A percentile compares a stretch with the other conserved stretches of the same genome.
These are phyloP conservation scores for Xanthoconium stramineum DNA, from an alignment of 768 basidiomycete species.

Conservation along the genomic window DNA sequence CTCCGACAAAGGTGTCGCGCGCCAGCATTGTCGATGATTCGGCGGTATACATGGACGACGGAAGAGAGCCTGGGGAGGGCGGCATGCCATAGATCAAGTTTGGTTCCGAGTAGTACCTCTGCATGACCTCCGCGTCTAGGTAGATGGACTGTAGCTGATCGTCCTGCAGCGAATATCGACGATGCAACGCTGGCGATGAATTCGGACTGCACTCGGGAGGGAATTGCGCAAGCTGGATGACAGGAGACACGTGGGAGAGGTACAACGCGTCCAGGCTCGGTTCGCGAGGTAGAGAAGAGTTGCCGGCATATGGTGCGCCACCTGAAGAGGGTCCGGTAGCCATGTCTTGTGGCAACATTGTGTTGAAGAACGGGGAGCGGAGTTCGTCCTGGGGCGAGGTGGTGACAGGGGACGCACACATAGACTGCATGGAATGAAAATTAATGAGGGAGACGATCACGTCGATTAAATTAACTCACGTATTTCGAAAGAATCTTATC, in stretches of 20 bases:
- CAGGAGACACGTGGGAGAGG: slow-evolving; percentile 18
- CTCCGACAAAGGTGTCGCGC: slow-evolving; percentile 13
- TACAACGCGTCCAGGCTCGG: slow-evolving; percentile 18
- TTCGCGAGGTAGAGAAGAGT: slow-evolving; percentile 7
- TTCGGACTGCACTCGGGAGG: slow-evolving; percentile 15
- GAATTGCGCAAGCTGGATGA: slow-evolving; percentile 18
- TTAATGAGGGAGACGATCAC: neutral
- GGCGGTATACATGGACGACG: slow-evolving; percentile 19
- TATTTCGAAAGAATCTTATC: slow-evolving; percentile 85
- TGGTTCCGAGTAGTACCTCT: slow-evolving; percentile 17
- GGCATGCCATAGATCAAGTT: slow-evolving; percentile 14
- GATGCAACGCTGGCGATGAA: slow-evolving; percentile 8
- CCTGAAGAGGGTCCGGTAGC: slow-evolving; percentile 18
- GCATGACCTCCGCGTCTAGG: slow-evolving; percentile 23
- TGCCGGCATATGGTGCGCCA: slow-evolving; percentile 4
- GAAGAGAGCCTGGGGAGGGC: slow-evolving; percentile 5
- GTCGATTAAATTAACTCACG: slow-evolving; percentile 42
- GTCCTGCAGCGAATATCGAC: slow-evolving; percentile 19
- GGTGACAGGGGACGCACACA: slow-evolving; percentile 41
- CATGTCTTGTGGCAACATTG: slow-evolving; percentile 21
- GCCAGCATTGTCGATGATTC: slow-evolving; percentile 10
- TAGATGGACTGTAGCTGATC: slow-evolving; percentile 22
- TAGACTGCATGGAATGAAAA: slow-evolving; percentile 35
- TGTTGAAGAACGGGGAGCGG: slow-evolving; percentile 30
- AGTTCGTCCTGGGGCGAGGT: slow-evolving; percentile 20